Evolutionary conservation across 768 basidiomycete genomes (phyloP).

Genomic region (Tephrocybe sp.): DNA sequence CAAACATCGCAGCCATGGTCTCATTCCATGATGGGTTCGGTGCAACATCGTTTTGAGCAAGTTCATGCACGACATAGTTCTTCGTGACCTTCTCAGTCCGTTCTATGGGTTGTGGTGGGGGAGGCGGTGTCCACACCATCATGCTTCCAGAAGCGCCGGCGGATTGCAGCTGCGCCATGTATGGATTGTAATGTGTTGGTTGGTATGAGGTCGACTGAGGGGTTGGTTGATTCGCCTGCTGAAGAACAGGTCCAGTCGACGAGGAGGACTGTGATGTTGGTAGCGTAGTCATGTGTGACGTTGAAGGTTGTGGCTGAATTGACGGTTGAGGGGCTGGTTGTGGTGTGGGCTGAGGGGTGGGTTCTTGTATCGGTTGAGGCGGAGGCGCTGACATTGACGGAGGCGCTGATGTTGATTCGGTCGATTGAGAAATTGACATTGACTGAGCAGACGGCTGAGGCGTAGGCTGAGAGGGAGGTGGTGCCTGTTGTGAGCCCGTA

Average conservation of each 20-base stretch:
- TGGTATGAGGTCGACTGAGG: conserved; percentile 15
- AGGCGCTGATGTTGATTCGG: background rate
- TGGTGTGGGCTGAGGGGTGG: background rate
- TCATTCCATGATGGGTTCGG: conserved; percentile 64
- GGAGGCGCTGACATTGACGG: background rate
- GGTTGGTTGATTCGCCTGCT: background rate
- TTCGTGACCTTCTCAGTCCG: conserved; percentile 55
- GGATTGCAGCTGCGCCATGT: conserved; percentile 16
- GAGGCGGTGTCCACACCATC: conserved; percentile 9
- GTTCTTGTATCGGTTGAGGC: background rate
- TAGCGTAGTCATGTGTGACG: no score
- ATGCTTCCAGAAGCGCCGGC: background rate
- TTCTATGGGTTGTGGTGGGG: conserved; percentile 27
- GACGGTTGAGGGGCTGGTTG: conserved; percentile 3
- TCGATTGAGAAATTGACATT: conserved; percentile 2
- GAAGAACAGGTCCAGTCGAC: conserved; percentile 3
- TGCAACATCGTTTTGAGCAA: conserved; percentile 42
- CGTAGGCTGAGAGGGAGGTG: background rate
- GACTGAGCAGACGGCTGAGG: background rate
- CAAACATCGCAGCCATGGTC: conserved; percentile 84
- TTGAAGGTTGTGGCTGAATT: background rate
- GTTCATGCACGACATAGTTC: conserved; percentile 74
- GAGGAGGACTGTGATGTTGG: conserved; percentile 6
- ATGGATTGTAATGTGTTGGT: conserved; percentile 16
- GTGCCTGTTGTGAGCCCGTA: background rate